Evolutionary conservation across 2,329 filamentous ascomycete species (phyloP), one percentile per base, ranked within the genome.

Genomic region (Colletotrichum gloeosporioides): DNA sequence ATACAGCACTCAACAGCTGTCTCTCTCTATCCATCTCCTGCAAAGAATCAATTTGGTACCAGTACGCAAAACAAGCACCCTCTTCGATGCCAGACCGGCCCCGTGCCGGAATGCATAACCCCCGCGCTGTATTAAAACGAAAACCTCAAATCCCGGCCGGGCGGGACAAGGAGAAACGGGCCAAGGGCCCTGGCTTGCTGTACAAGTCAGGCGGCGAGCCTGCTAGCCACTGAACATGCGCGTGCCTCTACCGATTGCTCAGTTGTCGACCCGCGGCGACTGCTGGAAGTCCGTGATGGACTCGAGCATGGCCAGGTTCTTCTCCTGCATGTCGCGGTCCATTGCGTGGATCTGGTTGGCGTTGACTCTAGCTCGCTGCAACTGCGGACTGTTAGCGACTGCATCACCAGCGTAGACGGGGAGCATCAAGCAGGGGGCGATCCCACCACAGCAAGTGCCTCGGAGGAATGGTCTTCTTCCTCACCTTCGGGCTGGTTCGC

Each of bases 391-490:
- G 77, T 82, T 80, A 84, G 80, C 75, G 36, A 57, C 10, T 25
- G 25, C 15, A 74, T 77, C 66, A 71, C 59, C 53, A 68, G 39
- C 27, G n/a, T 78, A 76, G 80, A 79, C 80, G 79, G 82, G 81
- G 83, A 83, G 81, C 82, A 84, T 83, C 83, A 87, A 85, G 83
- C 84, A 87, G 88, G 88, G 86, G 88, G 86, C 84, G 85, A 82
- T 87, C 92, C 89, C 90, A 93, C 92, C 91, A 90, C 91, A 87
- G 92, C 91, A 86, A 93, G 88, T 85, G 92, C 92, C 83, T 89
- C 87, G 82, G 92, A 93, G 84, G 91, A 91, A 87, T 91, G 87
- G 83, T 93, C 92, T 81, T 90, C 88, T 83, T 86, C 86, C 91
- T 93, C 91, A 90, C 89, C 91, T 90, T 89, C 89, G 65, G 82